Evolutionary conservation across 495 filamentous ascomycete species (phyloP), one percentile per base, ranked within the genome.

Genomic region (Daldinia concentrica): DNA sequence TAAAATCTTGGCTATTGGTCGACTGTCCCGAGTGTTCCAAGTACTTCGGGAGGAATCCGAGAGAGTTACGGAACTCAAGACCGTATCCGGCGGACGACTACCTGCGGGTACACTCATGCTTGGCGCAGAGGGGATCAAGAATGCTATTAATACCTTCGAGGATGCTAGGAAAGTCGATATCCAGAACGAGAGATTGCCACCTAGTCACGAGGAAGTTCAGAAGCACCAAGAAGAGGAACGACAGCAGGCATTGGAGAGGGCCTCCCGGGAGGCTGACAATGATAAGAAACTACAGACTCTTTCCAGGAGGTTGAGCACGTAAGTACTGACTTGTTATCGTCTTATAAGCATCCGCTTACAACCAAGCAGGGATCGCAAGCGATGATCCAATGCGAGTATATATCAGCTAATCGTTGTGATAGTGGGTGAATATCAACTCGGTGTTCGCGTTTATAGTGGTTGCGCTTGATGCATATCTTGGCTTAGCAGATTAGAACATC

Each of bases 121-220:
- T 27, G 95, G 95, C 55, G 94, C 95, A 1, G 95, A 98, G 79
- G 95, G 95, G 34, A 99, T 99, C 82, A 99, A 98, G 84, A 93
- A 98, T 75, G 95, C 95, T n/a, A 99, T 99, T 69, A 92, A 86
- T 79, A 95, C 88, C 73, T 99, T 99, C 70, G 95, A 99, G 79
- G 95, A 99, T 79, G 95, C 95, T n/a, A 86, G 94, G 55, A 97
- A 97, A 84, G 96, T 99, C 29, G 95, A 99, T 84, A 76, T 98
- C 66, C 94, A 98, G 82, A 99, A 99, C 78, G 95, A 99, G 83
- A 88, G 91, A 62, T 81, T 98, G 68, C 95, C 95, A 39, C 95
- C 95, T 5, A 93, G 85, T 71, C 93, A 97, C 64, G 95, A 98
- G 62, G 95, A 99, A 77, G 93, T 98, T 14, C 84, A 89, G 34